Base-by-base conservation (phyloP, 768 basidiomycete genomes). In the Termitomyces sp. region DNA sequence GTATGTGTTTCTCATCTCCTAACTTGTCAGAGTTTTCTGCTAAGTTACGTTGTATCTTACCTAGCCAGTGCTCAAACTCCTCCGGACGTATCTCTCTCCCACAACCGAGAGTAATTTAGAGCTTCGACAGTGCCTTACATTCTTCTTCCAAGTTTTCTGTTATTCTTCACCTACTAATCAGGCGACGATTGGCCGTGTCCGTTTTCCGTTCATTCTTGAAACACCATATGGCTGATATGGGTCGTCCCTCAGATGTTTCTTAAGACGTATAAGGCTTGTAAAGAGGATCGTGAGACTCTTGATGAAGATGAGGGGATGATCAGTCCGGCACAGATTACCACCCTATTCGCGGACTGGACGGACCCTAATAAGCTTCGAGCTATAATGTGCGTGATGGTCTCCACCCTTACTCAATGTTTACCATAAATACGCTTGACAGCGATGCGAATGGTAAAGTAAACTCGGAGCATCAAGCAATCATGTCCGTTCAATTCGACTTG, bases 61-160 rank as follows among this genome's bases (percentile, higher is more conserved):
- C 26, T 51, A 78, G 79, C 70, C 67, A 8, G 59, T 80, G 24
- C 65, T 66, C 50, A 69, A 70, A 39, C 68, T 81, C 45, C 62
- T 77, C 12, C 70, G 72, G 24, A 75, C 82, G 5, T 98, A 90
- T 69, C 77, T 97, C 50, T 90, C 89, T 0, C 91, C 92, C 1
- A 81, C 87, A 54, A 96, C 92, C 2, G 79, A 74, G 16, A 82
- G 85, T 29, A 98, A 96, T 64, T 87, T 91, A 59, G 83, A 88
- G 55, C 76, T 98, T 18, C 81, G 92, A 42, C 95, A 98, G 69
- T 93, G 88, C 64, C 71, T 97, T 39, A 81, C 87, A 4, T 90
- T 88, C 69, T 96, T 96, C 77, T 86, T 95, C 72, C 89, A 85
- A 2, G 84, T 86, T 0, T 97, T 88, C 66, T 90, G 90, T 69